Evolutionary conservation across 305 asterid species (phyloP), one percentile per base, ranked within the genome.

Genomic region (Fraxinus paxiana): DNA sequence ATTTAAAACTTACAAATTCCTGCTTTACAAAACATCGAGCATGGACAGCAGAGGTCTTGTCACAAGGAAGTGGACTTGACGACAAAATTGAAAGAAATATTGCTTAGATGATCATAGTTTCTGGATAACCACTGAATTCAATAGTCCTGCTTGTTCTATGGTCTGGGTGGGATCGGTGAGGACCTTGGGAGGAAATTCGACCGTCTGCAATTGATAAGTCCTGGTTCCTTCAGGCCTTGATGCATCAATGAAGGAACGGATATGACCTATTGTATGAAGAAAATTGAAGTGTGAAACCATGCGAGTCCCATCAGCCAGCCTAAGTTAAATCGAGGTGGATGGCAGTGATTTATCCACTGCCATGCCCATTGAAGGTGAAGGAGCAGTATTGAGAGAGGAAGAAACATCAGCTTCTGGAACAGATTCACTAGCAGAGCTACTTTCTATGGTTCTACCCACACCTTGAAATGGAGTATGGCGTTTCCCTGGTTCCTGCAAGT

Each of bases 41-140:
- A 30, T 46, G 28, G 30, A 51, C 22, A 73, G 24, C 26, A 2
- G 54, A 43, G 17, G 18, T n/a, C 63, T 28, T 33, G 74, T 7
- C 5, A 38, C 1, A 43, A 41, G 75, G 38, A 46, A 6, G 13
- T 38, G 17, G 17, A 43, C 54, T 12, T 43, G 54, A 12, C 18
- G 17, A 43, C 54, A 13, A 43, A 48, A 28, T 20, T 31, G 22
- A 26, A 3, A 74, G 54, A 34, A 31, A 17, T 5, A 48, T 71
- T 43, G 20, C 75, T 34, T 6, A 24, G 79, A 65, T 75, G 79
- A 76, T 92, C 73, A 89, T 78, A 77, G 65, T 82, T 88, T 95
- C 90, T 93, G 97, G 82, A 90, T 86, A 30, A 95, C 93, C 78
- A 95, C 98, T 1, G 99, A 95, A 80, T 90, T 95, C 85, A 90